Percentiles rank a stretch among this genome's conserved stretches.
Evolutionary conservation across 495 filamentous ascomycete genomes (phyloP).

Genomic region (Letharia columbiana): DNA sequence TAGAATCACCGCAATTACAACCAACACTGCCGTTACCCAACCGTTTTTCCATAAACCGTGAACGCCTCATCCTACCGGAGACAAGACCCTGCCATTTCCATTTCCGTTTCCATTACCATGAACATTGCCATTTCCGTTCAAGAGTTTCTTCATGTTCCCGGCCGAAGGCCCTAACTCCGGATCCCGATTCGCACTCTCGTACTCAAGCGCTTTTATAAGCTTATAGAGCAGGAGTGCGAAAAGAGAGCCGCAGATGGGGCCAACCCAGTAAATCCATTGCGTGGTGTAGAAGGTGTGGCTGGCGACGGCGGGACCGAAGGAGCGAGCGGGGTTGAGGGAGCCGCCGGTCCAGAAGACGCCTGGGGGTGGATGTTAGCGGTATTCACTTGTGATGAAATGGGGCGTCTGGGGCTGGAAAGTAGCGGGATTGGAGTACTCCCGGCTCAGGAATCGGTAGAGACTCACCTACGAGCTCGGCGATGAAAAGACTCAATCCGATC

Average conservation of each 20-base stretch:
- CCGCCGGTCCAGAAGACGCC: constrained; percentile 55
- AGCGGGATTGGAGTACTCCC: not conserved
- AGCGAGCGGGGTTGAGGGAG: constrained; percentile 44
- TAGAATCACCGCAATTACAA: too few relatives aligned
- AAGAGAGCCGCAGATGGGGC: constrained; percentile 55
- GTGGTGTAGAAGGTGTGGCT: constrained; percentile 15
- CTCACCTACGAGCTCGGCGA: constrained; percentile 36
- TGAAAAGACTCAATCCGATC: constrained; percentile 46
- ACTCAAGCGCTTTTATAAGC: constrained; percentile 59
- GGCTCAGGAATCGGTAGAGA: not conserved
- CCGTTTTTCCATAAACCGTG: not conserved
- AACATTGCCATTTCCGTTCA: not conserved
- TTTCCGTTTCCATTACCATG: not conserved
- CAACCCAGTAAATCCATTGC: constrained; percentile 56
- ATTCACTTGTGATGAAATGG: too few relatives aligned
- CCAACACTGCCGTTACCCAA: not conserved
- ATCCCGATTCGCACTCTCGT: constrained; percentile 69
- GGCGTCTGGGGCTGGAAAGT: not conserved
- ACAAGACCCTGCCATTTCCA: not conserved
- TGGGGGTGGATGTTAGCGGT: constrained; percentile 10
- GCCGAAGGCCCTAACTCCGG: constrained; percentile 42
- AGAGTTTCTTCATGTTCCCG: not conserved
- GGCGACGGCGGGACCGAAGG: constrained; percentile 32
- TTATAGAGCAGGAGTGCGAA: constrained; percentile 61
- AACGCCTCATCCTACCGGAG: not conserved